Percentiles rank a stretch among this genome's conserved stretches.
Conservation (phyloP, 192 early-diverging fungal species). For the Paraglomus occultum region DNA sequence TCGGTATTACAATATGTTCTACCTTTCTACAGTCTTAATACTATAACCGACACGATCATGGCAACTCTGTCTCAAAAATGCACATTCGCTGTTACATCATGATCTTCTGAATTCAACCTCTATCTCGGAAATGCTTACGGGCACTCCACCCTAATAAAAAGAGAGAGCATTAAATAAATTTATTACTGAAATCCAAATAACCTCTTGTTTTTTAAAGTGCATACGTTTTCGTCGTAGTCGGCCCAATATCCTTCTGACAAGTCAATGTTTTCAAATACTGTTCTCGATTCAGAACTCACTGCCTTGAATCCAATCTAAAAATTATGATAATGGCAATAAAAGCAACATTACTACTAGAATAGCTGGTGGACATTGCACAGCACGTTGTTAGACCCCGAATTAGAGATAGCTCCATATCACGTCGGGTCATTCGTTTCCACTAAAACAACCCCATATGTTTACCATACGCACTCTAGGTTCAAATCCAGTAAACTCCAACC, state of each 20-base stretch:
- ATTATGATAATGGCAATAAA: background rate
- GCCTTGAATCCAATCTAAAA: slow-evolving; percentile 59
- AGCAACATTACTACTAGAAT: background rate
- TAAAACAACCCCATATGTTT: background rate
- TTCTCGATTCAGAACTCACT: slow-evolving; percentile 66
- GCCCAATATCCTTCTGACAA: slow-evolving; percentile 82
- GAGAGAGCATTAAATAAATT: background rate
- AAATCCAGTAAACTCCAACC: slow-evolving; percentile 79
- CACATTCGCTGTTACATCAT: no score
- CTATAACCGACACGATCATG: no score
- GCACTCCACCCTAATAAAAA: slow-evolving; percentile 47
- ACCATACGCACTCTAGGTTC: slow-evolving; percentile 50
- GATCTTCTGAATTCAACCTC: slow-evolving; percentile 43
- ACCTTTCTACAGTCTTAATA: no score
- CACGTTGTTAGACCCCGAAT: background rate
- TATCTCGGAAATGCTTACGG: slow-evolving; percentile 65
- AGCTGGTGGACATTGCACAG: no score
- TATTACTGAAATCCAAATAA: background rate
- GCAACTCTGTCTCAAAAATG: no score
- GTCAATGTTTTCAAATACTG: slow-evolving; percentile 75
- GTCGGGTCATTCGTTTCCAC: background rate
- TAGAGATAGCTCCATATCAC: background rate
- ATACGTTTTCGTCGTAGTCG: slow-evolving; percentile 85
- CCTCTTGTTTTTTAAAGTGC: background rate
- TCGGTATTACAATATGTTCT: no score